Evolutionary conservation across 805 yeast genomes (phyloP).

Genomic region (Candida palmyrensis): DNA sequence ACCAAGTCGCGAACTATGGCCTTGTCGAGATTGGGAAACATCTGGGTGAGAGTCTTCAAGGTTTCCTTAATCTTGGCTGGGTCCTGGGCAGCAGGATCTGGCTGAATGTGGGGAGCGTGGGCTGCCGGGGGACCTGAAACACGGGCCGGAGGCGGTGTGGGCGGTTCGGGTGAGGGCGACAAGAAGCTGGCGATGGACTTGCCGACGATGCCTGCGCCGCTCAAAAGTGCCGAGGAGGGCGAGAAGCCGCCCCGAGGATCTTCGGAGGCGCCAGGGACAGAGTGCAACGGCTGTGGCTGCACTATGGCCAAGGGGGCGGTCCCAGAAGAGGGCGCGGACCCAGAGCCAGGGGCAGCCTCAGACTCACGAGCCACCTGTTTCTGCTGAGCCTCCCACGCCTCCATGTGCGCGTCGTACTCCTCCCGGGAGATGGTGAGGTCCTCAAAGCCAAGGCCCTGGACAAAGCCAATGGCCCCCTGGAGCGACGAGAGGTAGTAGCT

Average conservation of each 20-base stretch:
- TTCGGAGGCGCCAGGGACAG: slow-evolving; percentile 3
- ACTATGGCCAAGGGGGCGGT: slow-evolving; percentile 1
- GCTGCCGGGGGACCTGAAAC: background rate
- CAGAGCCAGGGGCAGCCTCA: slow-evolving; percentile 12
- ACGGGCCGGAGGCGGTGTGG: slow-evolving; percentile 1
- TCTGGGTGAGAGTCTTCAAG: slow-evolving; percentile 47
- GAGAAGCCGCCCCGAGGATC: slow-evolving; percentile 17
- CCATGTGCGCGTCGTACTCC: slow-evolving; percentile 54
- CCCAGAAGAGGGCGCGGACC: background rate
- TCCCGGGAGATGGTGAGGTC: slow-evolving; percentile 58
- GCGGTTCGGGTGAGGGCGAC: slow-evolving; percentile 30
- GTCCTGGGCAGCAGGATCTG: slow-evolving; percentile 21
- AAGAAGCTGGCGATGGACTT: slow-evolving; percentile 42
- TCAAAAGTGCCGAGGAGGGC: slow-evolving; percentile 34
- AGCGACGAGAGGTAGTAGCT: slow-evolving; percentile 88
- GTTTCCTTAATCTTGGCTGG: slow-evolving; percentile 16
- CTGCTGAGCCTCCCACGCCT: slow-evolving; percentile 41
- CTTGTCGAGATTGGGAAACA: slow-evolving; percentile 73
- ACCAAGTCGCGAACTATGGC: slow-evolving; percentile 69
- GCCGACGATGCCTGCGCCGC: slow-evolving; percentile 47
- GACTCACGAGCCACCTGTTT: slow-evolving; percentile 12
- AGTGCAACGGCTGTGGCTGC: slow-evolving; percentile 14
- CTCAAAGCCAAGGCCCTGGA: slow-evolving; percentile 53
- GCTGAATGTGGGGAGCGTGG: slow-evolving; percentile 1
- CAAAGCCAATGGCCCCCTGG: slow-evolving; percentile 81